phyloP scores from a whole-genome alignment of 2,329 filamentous ascomycete species.

The Pseudogymnoascus sp. region DNA sequence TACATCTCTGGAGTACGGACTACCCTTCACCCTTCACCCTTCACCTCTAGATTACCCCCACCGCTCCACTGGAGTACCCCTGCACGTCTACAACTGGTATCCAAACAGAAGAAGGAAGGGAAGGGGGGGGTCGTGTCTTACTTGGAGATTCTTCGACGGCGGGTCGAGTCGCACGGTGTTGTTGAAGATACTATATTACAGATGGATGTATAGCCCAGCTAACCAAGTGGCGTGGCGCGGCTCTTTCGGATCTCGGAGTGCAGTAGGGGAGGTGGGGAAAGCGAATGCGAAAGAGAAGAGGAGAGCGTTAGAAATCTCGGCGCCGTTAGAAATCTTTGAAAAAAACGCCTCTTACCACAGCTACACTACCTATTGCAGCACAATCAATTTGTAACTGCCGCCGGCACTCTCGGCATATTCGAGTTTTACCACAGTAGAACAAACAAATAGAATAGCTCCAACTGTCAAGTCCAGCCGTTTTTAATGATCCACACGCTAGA shows the following conservation, averaged over 20 bases:
- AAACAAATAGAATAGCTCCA: neutral
- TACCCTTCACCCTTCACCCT: too few relatives aligned
- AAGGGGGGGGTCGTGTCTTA: too few relatives aligned
- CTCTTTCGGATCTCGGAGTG: neutral
- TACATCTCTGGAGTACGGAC: neutral
- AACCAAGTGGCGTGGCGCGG: neutral
- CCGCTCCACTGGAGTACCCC: too few relatives aligned
- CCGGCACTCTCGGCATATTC: neutral
- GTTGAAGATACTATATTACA: too few relatives aligned
- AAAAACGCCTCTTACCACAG: neutral
- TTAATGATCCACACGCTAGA: neutral
- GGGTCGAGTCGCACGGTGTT: too few relatives aligned
- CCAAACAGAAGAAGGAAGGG: too few relatives aligned
- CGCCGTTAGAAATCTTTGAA: neutral
- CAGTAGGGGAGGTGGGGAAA: neutral
- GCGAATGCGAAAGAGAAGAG: neutral
- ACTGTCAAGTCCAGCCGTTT: neutral
- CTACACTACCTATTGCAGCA: too few relatives aligned
- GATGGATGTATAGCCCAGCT: too few relatives aligned
- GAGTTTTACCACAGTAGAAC: too few relatives aligned
- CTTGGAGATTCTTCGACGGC: too few relatives aligned
- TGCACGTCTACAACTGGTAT: neutral
- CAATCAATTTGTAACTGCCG: neutral
- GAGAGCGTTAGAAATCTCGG: too few relatives aligned
- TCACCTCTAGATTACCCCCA: neutral